A percentile compares a stretch with the other conserved stretches of the same genome.
These are phyloP conservation scores for Trichocladium uniseriatum DNA, from an alignment of 495 filamentous ascomycete species.

Conservation along the genomic window DNA sequence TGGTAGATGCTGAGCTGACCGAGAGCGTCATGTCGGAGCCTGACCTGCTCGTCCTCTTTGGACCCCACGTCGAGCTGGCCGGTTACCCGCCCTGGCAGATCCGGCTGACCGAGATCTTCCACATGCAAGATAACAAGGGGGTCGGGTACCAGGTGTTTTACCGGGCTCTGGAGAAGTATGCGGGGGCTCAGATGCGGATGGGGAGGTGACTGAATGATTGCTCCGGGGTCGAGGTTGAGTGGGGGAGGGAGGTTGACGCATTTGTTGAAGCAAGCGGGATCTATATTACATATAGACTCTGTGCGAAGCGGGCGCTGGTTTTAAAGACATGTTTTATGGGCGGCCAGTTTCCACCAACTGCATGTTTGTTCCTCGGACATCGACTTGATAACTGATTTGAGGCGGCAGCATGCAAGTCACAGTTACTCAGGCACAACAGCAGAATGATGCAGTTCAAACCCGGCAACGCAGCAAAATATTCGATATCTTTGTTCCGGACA, in stretches of 20 bases:
- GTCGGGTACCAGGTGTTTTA: constrained; percentile 95
- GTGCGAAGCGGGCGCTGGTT: background rate
- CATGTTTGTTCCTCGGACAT: too few relatives aligned
- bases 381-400: too few relatives aligned
- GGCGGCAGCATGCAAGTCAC: too few relatives aligned
- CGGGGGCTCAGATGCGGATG: constrained; percentile 79
- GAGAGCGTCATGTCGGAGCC: constrained; percentile 69
- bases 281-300: background rate
- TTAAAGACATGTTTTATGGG: too few relatives aligned
- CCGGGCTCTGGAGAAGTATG: constrained; percentile 69
- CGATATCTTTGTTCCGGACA: too few relatives aligned
- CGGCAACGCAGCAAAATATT: too few relatives aligned
- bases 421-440: too few relatives aligned
- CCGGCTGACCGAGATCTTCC: constrained; percentile 86
- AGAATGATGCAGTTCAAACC: too few relatives aligned
- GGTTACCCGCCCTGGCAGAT: constrained; percentile 97
- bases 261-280: background rate
- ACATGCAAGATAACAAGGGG: constrained; percentile 57
- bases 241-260: background rate
- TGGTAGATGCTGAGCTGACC: constrained; percentile 81
- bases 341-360: too few relatives aligned
- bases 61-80: constrained; percentile 66
- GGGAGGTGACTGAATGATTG: too few relatives aligned
- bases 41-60: constrained; percentile 81
- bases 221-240: background rate